These are phyloP conservation scores for Raphanus sativus DNA, from an alignment of 345 rosid genomes.

Conservation along the genomic window DNA sequence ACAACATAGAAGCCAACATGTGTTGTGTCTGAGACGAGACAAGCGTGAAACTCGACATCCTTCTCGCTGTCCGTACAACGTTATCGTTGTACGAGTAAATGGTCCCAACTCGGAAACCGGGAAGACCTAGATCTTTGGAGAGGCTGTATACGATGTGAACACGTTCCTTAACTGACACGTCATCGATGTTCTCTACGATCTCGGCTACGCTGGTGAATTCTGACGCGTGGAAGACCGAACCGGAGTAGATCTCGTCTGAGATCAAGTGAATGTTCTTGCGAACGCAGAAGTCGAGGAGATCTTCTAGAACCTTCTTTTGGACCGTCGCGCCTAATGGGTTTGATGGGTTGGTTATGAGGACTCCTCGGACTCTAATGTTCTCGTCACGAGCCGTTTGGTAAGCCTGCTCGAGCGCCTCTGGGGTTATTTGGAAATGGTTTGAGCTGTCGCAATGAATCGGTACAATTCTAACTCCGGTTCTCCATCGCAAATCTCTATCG, in stretches of 20 bases:
- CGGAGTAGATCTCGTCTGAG: conserved; percentile 94
- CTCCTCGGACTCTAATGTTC: conserved; percentile 65
- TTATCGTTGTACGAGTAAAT: conserved; percentile 83
- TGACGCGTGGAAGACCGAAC: conserved; percentile 65
- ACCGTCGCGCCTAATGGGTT: conserved; percentile 84
- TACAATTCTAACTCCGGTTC: conserved; percentile 78
- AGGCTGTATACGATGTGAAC: conserved; percentile 96
- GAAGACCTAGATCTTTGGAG: conserved; percentile 95
- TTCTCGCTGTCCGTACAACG: conserved; percentile 80
- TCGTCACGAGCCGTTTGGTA: conserved; percentile 50
- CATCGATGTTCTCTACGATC: conserved; percentile 48
- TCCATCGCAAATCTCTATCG: conserved; percentile 95
- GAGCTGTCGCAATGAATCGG: conserved; percentile 76
- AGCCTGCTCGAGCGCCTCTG: conserved; percentile 75
- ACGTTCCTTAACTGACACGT: conserved; percentile 50
- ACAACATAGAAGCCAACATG: conserved; percentile 78
- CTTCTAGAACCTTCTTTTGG: conserved; percentile 58
- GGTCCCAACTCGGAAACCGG: conserved; percentile 92
- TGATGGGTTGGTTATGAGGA: conserved; percentile 92
- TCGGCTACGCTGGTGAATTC: conserved; percentile 88
- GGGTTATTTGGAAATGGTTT: conserved; percentile 83
- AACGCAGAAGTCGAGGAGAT: conserved; percentile 62
- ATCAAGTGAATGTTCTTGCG: conserved; percentile 83
- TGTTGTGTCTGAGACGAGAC: conserved; percentile 93
- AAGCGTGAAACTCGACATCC: conserved; percentile 95